Conservation (phyloP, 2,329 filamentous ascomycete genomes). For the Sarocladiaceae sp. region DNA sequence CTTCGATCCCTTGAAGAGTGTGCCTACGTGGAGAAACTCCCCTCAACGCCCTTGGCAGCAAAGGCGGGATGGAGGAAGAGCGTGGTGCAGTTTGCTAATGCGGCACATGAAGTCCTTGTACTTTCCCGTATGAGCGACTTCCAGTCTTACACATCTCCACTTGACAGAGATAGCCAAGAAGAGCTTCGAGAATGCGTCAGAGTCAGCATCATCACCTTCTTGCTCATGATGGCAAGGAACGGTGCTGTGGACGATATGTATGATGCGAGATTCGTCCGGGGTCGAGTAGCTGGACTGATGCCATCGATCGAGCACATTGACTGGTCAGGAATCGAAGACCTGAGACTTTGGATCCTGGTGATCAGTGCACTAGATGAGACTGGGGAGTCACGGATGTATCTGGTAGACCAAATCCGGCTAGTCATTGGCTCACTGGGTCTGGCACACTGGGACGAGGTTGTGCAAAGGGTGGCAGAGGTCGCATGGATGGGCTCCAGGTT, state of each 20-base stretch:
- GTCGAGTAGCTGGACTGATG: background rate
- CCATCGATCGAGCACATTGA: background rate
- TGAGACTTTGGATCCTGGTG: background rate
- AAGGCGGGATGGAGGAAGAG: background rate
- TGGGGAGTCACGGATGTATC: background rate
- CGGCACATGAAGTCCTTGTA: background rate
- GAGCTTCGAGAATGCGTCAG: background rate
- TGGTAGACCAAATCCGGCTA: background rate
- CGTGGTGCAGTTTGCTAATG: background rate
- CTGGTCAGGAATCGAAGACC: background rate
- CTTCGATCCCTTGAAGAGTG: background rate
- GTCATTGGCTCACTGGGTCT: background rate
- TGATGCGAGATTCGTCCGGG: background rate
- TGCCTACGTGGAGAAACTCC: background rate
- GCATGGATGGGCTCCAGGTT: background rate
- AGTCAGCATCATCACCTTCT: background rate
- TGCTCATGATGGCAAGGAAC: background rate
- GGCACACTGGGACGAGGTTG: background rate
- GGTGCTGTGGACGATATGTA: background rate
- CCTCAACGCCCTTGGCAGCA: background rate
- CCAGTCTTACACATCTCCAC: background rate
- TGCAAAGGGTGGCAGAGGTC: background rate
- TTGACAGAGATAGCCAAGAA: background rate
- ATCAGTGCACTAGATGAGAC: background rate
- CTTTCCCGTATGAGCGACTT: background rate